These are phyloP conservation scores for Amanita rimosa DNA, from an alignment of 768 basidiomycete genomes.

Conservation along the genomic window DNA sequence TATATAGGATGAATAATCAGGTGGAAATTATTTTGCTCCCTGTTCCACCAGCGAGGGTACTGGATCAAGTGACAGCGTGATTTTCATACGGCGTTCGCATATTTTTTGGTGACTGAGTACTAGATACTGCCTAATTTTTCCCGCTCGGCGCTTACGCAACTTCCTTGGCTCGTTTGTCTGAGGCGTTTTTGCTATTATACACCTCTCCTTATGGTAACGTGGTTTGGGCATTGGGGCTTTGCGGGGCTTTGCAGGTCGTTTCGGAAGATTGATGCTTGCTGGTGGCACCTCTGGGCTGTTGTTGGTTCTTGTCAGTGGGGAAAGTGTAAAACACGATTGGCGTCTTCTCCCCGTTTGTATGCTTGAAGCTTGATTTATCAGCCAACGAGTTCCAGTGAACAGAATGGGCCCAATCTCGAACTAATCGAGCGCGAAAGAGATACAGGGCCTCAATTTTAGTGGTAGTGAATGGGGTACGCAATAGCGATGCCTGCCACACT, in stretches of 20 bases:
- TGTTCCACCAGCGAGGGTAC: constrained; percentile 25
- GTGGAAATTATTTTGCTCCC: constrained; percentile 38
- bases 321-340: constrained; percentile 51
- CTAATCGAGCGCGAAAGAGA: constrained; percentile 40
- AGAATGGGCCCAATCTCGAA: constrained; percentile 29
- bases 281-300: neutral
- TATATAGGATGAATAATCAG: neutral
- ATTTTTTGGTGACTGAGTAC: constrained; percentile 2
- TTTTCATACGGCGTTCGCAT: constrained; percentile 46
- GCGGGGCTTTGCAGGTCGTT: constrained; percentile 19
- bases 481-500: neutral
- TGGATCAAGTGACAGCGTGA: constrained; percentile 45
- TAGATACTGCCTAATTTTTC: constrained; percentile 41
- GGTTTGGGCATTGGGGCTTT: neutral
- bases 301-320: constrained; percentile 18
- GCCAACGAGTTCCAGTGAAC: neutral
- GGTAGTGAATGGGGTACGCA: constrained; percentile 39
- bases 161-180: constrained; percentile 14
- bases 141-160: constrained; percentile 40
- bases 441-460: constrained; percentile 45
- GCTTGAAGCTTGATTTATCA: neutral
- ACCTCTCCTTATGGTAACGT: constrained; percentile 9
- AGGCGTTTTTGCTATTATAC: neutral
- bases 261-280: too few species aligned
- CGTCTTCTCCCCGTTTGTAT: too few species aligned